These are phyloP conservation scores for Elsinoe australis DNA, from an alignment of 2,329 filamentous ascomycete species.

Conservation along the genomic window DNA sequence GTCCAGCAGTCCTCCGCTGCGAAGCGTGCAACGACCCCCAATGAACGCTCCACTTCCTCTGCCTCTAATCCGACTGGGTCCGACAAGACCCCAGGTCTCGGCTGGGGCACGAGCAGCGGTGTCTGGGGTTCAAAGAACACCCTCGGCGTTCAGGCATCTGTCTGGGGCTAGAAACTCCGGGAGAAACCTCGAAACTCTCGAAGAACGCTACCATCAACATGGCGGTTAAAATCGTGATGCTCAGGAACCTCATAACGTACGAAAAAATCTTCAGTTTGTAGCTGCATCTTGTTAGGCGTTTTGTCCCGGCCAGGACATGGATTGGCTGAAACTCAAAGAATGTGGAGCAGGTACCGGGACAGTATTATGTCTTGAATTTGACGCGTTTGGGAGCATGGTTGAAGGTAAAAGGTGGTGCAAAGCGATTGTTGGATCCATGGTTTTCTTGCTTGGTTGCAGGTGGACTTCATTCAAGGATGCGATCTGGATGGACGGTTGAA, in stretches of 20 bases:
- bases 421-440: too few relatives aligned
- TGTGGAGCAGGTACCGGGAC: background rate
- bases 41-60: slow-evolving; percentile 50
- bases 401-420: background rate
- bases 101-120: slow-evolving; percentile 71
- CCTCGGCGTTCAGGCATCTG: slow-evolving; percentile 81
- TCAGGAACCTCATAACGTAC: background rate
- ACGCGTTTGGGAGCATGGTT: background rate
- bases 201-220: background rate
- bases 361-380: background rate
- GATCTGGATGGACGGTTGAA: too few relatives aligned
- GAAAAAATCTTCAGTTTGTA: background rate
- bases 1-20: slow-evolving; percentile 48
- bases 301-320: slow-evolving; percentile 1
- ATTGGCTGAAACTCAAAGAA: slow-evolving; percentile 4
- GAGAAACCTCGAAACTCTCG: background rate
- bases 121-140: slow-evolving; percentile 74
- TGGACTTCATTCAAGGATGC: too few relatives aligned
- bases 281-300: slow-evolving; percentile 5
- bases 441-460: too few relatives aligned
- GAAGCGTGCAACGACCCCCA: slow-evolving; percentile 79
- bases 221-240: too few relatives aligned
- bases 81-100: slow-evolving; percentile 39
- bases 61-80: slow-evolving; percentile 49
- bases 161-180: slow-evolving; percentile 64